Evolutionary conservation across 2,329 filamentous ascomycete species (phyloP), one percentile per base, ranked within the genome.

Genomic region (Penicillium sp.): DNA sequence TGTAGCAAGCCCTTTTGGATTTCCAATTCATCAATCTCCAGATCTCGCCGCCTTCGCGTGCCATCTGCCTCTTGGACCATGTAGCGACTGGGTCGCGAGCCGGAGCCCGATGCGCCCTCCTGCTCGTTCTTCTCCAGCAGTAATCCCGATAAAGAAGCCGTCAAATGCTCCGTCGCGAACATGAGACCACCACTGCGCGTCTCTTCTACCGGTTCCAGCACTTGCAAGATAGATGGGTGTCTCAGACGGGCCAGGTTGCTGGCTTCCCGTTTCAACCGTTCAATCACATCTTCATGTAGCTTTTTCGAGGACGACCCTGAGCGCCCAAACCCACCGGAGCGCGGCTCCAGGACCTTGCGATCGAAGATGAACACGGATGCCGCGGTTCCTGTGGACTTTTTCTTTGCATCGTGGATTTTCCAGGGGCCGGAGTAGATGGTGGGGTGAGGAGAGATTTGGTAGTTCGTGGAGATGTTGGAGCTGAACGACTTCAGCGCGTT

Each of bases 321-420:
- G 43, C 85, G 78, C 17, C 85, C 83, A 48, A 92, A 78, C 6
- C 86, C 84, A 50, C 82, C 84, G 15, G 85, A 83, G 60, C 88
- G 84, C 10, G 86, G 80, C 59, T 97, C 93, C 56, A 99, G 81
- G 0, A 87, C 86, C 78, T 96, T 96, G 74, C 88, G 89, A 66
- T 99, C 95, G 75, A 98, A 97, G 66, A 98, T 88, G 71, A 98
- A 99, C 67, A 98, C 88, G 15, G 93, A 97, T 57, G 89, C 95
- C 7, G 88, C 77, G 75, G 95, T 96, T 66, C 91, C 91, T 0
- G 92, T 96, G 34, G 90, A 92, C 79, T 97, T 98, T 80, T 96
- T 96, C 82, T 96, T 98, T 60, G 91, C 93, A 79, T 97, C 93
- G 83, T 94, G 94, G 71, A 99, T 95, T 81, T 92, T 96, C 95